Base-by-base conservation (phyloP, 202 grass and related monocot species). In the Zoysia matrella region DNA sequence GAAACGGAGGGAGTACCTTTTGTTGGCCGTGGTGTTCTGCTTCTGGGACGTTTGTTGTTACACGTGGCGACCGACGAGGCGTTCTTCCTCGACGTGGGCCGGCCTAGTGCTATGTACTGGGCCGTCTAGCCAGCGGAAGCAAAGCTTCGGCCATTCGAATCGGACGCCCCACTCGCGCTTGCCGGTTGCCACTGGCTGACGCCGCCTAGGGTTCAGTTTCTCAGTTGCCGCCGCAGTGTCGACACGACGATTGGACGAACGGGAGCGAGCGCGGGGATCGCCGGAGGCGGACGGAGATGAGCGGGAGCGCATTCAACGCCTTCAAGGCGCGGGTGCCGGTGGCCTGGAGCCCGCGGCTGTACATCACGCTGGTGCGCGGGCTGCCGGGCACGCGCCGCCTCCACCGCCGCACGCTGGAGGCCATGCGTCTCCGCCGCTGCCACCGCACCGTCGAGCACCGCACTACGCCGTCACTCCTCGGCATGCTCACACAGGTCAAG, bases 401-500 rank as follows among this genome's bases (percentile, higher is more conserved):
- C 79, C 95, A 98, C 90, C 92, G 95, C 72, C 95, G 92, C 75
- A 98, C 95, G 56, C 92, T 98, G 6, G 95, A 94, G 79, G 95
- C 95, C 79, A 98, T 98, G 95, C 88, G 95, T 56, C 95, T 98
- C 88, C 95, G 95, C 75, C 84, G 90, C 49, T 98, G 90, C 88
- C 75, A 98, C 86, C 90, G 90, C 67, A 98, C 92, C 73, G 95
- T 98, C 40, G 86, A 88, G 49, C 95, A 98, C 84, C 92, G 90
- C 43, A 98, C 86, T 76, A 98, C 95, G 36, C 95, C 95, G 4
- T 98, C 95, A 54, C 88, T 98, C 45, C 90, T 98, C 50, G 95
- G 95, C 0, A 98, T 98, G 95, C 86, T 98, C 72, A 94, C 90
- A n/a, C 95, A 98, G 92, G 90, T 94, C 70, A 98, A 98, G 86